Conservation (phyloP, 352 stramenopile genomes). For the Pythium inflatum region DNA sequence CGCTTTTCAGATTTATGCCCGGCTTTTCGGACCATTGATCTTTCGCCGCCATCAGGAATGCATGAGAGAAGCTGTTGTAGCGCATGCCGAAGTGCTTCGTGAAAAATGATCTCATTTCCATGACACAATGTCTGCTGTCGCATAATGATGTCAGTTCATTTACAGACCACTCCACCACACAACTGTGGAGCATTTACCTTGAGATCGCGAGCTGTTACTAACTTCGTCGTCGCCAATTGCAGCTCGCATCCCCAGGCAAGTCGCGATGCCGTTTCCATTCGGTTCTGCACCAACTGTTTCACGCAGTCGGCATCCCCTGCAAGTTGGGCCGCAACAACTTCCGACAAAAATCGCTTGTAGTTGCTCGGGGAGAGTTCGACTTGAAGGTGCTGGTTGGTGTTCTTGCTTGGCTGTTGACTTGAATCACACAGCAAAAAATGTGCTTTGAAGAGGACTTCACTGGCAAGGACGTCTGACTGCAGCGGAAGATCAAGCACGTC, state of each 20-base stretch:
- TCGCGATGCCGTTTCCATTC: conserved; percentile 8
- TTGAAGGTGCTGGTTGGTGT: not conserved
- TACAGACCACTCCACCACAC: not conserved
- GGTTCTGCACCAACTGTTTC: conserved; percentile 14
- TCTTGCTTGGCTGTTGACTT: not conserved
- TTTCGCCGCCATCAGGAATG: not conserved
- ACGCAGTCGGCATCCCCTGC: conserved; percentile 4
- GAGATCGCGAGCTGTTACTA: conserved; percentile 3
- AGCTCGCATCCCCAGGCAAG: not conserved
- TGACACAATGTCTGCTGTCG: not conserved
- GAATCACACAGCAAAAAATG: conserved; percentile 44
- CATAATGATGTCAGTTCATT: not conserved
- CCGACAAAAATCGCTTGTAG: conserved; percentile 19
- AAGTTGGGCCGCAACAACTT: conserved; percentile 9
- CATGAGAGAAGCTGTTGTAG: not conserved
- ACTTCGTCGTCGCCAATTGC: not conserved
- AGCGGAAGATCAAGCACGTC: conserved; percentile 57
- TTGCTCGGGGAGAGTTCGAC: not conserved
- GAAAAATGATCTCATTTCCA: not conserved
- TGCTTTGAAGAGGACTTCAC: conserved; percentile 60
- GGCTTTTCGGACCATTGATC: not conserved
- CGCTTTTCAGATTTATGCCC: not conserved
- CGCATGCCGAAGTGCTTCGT: not conserved
- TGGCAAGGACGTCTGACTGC: conserved; percentile 14
- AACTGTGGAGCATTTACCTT: not conserved